phyloP scores from a whole-genome alignment of 2,329 filamentous ascomycete species.

The Xylariaceae sp. region DNA sequence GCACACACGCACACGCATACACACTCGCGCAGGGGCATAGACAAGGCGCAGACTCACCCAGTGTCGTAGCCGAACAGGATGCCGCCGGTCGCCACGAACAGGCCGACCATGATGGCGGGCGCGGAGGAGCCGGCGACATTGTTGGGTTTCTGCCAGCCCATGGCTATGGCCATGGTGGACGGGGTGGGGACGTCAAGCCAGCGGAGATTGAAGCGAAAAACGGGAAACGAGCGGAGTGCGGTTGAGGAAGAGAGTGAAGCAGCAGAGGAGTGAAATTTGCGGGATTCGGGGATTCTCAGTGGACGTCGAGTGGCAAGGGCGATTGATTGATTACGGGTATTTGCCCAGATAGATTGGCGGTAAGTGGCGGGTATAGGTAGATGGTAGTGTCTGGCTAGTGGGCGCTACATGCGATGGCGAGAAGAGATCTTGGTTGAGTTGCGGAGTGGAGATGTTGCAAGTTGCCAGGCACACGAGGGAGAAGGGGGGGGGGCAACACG shows the following conservation, averaged over 20 bases:
- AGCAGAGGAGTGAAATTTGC: conserved; percentile 25
- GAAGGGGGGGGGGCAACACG: conserved; percentile 19
- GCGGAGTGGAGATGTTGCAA: conserved; percentile 25
- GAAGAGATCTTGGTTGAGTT: conserved; percentile 26
- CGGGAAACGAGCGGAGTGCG: conserved; percentile 22
- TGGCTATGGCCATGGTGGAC: conserved; percentile 60
- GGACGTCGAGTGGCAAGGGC: conserved; percentile 10
- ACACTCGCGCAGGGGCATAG: conserved; percentile 2
- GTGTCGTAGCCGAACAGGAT: conserved; percentile 68
- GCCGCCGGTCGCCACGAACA: conserved; percentile 67
- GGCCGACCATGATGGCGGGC: conserved; percentile 66
- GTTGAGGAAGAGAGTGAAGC: conserved; percentile 17
- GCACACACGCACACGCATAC: too few relatives aligned
- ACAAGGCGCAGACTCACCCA: conserved; percentile 47
- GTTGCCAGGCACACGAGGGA: conserved; percentile 24
- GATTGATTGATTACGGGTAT: too few relatives aligned
- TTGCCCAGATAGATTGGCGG: background rate
- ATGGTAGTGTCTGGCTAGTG: conserved; percentile 6
- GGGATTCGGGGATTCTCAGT: conserved; percentile 32
- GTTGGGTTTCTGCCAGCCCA: conserved; percentile 70
- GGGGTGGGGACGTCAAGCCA: conserved; percentile 49
- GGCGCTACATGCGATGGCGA: conserved; percentile 18
- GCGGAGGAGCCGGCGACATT: conserved; percentile 70
- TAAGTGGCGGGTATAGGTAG: conserved; percentile 1
- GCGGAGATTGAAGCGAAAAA: conserved; percentile 25